Conservation (phyloP, 495 filamentous ascomycete species). For the Hypomontagnella monticulosa region DNA sequence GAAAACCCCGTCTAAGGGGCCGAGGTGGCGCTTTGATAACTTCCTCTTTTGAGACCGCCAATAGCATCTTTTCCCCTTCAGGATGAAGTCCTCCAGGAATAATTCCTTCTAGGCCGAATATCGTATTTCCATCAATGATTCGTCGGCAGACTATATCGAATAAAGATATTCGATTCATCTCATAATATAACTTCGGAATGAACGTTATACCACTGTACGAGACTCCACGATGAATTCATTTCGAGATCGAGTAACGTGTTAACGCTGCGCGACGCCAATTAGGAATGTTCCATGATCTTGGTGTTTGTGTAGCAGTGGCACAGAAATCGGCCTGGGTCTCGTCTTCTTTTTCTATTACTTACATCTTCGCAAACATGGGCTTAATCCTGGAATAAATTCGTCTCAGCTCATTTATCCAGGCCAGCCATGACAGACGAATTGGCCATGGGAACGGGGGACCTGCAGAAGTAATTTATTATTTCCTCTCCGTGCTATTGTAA, state of each 20-base stretch:
- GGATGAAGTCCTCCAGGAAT: slow-evolving; percentile 5
- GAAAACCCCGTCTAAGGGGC: not conserved
- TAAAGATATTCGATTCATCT: not conserved
- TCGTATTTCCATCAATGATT: slow-evolving; percentile 2
- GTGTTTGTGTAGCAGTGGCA: not conserved
- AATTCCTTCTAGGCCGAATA: slow-evolving; percentile 1
- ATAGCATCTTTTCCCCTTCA: not conserved
- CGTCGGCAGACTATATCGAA: not conserved
- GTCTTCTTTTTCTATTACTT: slow-evolving; percentile 4
- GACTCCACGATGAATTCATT: not conserved
- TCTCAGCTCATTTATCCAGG: slow-evolving; percentile 15
- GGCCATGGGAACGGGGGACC: slow-evolving; percentile 9
- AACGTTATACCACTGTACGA: no score
- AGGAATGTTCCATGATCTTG: not conserved
- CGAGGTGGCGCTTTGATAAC: slow-evolving; percentile 2
- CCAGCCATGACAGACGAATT: slow-evolving; percentile 11
- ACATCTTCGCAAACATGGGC: not conserved
- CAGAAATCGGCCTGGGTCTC: not conserved
- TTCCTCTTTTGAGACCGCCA: slow-evolving; percentile 30
- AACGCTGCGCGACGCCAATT: not conserved
- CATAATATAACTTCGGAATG: not conserved
- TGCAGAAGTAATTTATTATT: slow-evolving; percentile 20
- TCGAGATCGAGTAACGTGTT: not conserved
- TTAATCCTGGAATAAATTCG: not conserved
- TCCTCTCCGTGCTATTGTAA: slow-evolving; percentile 1